Evolutionary conservation across 371 early-diverging fungal genomes (phyloP), one percentile per base, ranked within the genome.

Genomic region (Saksenaea vasiformis): DNA sequence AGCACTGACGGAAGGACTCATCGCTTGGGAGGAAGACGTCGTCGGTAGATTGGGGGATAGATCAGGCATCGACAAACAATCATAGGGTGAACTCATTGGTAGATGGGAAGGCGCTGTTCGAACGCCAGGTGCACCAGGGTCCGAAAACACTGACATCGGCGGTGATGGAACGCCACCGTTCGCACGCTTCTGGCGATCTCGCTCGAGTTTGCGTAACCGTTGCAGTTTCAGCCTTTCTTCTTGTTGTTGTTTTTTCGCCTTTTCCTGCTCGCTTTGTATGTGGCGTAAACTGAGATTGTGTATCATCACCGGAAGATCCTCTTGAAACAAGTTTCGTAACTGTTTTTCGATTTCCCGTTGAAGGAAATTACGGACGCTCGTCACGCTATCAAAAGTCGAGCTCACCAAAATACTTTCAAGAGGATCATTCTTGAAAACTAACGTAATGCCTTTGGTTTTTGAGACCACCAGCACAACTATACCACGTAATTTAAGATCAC

Each of bases 361-460:
- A 39, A 99, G 71, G 70, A 95, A 92, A 8, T 90, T 76, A 35
- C 93, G 86, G 26, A 99, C 90, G 35, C 87, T 89, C 7, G 93
- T 86, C 38, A 97, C 85, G 62, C 89, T 86, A 67, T 98, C 99
- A 68, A 99, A 99, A 0, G 97, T 96, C 3, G 95, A 95, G 67
- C 91, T 91, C 57, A 99, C 93, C 37, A 91, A 85, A 37, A 99
- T 93, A 0, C 87, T 88, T 47, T 96, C 96, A 31, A 99, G 76
- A 14, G 99, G 98, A 64, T 98, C 98, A 69, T 95, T 97, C 69
- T 97, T 96, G 72, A 99, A 98, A 5, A 91, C 95, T 38, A 98
- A 85, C 0, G 98, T 97, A 35, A 98, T 88, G 27, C 98, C 98
- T 70, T 91, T 91, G 44, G 87, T 83, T 71, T 94, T 91, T 60